Base-by-base conservation (phyloP, 139 green algal genomes). In the Closterium sp. region DNA sequence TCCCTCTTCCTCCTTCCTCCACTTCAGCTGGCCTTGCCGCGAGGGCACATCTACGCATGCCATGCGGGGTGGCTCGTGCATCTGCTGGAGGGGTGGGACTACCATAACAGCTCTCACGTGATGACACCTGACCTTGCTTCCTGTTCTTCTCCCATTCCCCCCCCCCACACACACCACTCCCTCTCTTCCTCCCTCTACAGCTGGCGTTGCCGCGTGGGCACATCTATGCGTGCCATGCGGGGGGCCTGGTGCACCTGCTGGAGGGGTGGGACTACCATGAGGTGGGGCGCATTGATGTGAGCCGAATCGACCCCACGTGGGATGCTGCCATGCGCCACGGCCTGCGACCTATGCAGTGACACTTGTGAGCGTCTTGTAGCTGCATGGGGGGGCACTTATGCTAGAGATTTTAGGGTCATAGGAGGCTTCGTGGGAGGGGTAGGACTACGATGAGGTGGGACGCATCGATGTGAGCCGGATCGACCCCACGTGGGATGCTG, bases 221-320 rank as follows among this genome's bases (percentile, higher is more conserved):
- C 79, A 94, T 95, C 31, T 92, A 96, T 84, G 95, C 94, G 34
- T 96, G 95, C 90, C 94, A 96, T 73, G 95, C 94, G 9, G 95
- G 94, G 24, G 95, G 91, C 21, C 70, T 96, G 2, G 92, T 96
- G 50, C 95, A 96, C 32, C 45, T 91, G 4, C 62, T 96, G n/a
- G 94, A 96, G 29, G 94, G 94, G 9, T 96, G 95, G 95, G 42
- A 93, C 29, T 84, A 95, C 62, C 93, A 96, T 91, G 95, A 96
- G 45, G 95, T 96, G 13, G 95, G 95, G 7, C 90, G 92, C 22
- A 96, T 96, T 62, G 94, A 96, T 85, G 79, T 85, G 2, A 50
- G 34, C 70, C 88, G 90, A 17, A 96, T 96, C 31, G 95, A 96
- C 89, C 10, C 84, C 17, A 94, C 89, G 19, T 96, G 95, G 95